phyloP scores from a whole-genome alignment of 2,329 filamentous ascomycete species.

The Colletotrichum karsti region DNA sequence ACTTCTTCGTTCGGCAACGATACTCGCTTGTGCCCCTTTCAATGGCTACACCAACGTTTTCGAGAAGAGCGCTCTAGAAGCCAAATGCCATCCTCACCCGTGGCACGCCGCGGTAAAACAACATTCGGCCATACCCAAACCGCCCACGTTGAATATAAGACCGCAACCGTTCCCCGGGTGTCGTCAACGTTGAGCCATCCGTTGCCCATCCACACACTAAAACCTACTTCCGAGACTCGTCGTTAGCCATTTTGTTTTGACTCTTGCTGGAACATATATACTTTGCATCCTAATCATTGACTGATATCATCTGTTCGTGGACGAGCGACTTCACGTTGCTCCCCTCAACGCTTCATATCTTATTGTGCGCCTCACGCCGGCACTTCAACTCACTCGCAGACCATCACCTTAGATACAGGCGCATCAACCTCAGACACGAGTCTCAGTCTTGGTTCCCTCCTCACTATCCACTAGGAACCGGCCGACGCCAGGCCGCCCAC shows the following conservation, averaged over 20 bases:
- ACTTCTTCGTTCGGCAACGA: neutral
- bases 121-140: neutral
- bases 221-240: constrained; percentile 4
- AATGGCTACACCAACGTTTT: constrained; percentile 18
- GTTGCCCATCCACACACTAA: neutral
- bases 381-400: neutral
- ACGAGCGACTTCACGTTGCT: neutral
- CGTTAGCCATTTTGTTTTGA: neutral
- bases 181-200: constrained; percentile 22
- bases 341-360: constrained; percentile 4
- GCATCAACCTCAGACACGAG: constrained; percentile 23
- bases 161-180: constrained; percentile 25
- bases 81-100: constrained; percentile 1
- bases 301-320: neutral
- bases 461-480: constrained; percentile 10
- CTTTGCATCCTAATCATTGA: neutral
- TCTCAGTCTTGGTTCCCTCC: constrained; percentile 21
- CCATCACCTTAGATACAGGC: neutral
- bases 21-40: neutral
- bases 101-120: neutral
- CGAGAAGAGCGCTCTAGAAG: neutral
- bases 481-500: constrained; percentile 4
- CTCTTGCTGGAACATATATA: neutral
- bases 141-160: constrained; percentile 28
- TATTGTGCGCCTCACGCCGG: neutral